Evolutionary conservation across 2,329 filamentous ascomycete genomes (phyloP), one percentile per base, ranked within the genome.

Genomic region (Lecanosticta acicola): DNA sequence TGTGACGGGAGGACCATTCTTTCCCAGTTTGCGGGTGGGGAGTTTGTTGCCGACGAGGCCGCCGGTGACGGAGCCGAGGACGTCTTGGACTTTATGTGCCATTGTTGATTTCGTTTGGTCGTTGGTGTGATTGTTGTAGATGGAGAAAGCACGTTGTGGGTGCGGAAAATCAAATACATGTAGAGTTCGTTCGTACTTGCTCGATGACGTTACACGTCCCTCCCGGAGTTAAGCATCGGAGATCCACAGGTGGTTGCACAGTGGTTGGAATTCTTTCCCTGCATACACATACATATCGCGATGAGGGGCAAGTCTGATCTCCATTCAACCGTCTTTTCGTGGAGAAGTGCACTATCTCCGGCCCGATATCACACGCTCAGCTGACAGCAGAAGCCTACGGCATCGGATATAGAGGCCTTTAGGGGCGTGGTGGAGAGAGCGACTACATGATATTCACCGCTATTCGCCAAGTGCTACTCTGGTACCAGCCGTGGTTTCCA

Each of bases 401-500:
- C n/a, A n/a, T n/a, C n/a, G n/a, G n/a, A n/a, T n/a, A n/a, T n/a
- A n/a, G n/a, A n/a, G n/a, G n/a, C n/a, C n/a, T n/a, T n/a, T n/a
- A n/a, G n/a, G n/a, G n/a, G n/a, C n/a, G n/a, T n/a, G n/a, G n/a
- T n/a, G n/a, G n/a, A n/a, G n/a, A n/a, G n/a, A n/a, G n/a, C n/a
- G n/a, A n/a, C n/a, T n/a, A n/a, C n/a, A n/a, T n/a, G n/a, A n/a
- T n/a, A n/a, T n/a, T n/a, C 24, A 29, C 7, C 24, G 7, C 32
- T 42, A 46, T 16, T 19, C 33, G 17, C 49, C 51, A 16, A 57
- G 48, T 14, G 14, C 41, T n/a, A 63, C 45, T 24, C 60, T 49
- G n/a, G 60, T 66, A 19, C 77, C 80, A 38, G 76, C 70, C 48
- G 68, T 72, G 14, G 83, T 88, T 69, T 89, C 84, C 56, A 90